phyloP scores from a whole-genome alignment of 1,139 yeast species.

The Yamadazyma buinensis region DNA sequence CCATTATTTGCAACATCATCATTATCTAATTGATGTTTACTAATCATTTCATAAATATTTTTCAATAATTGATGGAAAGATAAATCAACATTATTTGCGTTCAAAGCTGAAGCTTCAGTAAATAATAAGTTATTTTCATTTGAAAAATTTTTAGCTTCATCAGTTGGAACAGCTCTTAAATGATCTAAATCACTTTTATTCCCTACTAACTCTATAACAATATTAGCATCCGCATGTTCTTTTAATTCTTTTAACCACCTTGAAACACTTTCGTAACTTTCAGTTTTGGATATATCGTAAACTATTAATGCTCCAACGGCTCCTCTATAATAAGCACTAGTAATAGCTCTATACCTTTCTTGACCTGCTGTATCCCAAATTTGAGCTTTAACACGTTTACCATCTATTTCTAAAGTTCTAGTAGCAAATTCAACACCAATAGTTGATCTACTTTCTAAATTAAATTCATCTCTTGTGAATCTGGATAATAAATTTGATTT shows the following conservation, averaged over 20 bases:
- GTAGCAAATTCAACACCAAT: conserved; percentile 99
- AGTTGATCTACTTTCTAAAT: conserved; percentile 89
- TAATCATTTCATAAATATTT: conserved; percentile 89
- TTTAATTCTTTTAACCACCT: conserved; percentile 95
- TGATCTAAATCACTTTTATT: conserved; percentile 90
- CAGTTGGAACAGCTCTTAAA: conserved; percentile 95
- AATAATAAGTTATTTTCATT: conserved; percentile 87
- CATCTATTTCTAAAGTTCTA: conserved; percentile 90
- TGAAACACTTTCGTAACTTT: conserved; percentile 87
- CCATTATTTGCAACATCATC: conserved; percentile 37
- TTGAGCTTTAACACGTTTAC: conserved; percentile 94
- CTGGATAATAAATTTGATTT: conserved; percentile 91
- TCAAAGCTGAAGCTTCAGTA: conserved; percentile 96
- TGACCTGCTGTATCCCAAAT: conserved; percentile 99
- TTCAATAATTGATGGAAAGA: conserved; percentile 91
- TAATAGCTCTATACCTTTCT: conserved; percentile 96
- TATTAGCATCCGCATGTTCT: conserved; percentile 96
- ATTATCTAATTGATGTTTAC: conserved; percentile 81
- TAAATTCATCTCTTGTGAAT: conserved; percentile 93
- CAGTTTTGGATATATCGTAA: conserved; percentile 92
- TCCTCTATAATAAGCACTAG: conserved; percentile 96
- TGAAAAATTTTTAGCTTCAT: conserved; percentile 94
- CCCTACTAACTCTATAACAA: conserved; percentile 91
- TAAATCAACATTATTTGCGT: conserved; percentile 90
- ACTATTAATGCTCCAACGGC: conserved; percentile 97